Evolutionary conservation across 2,329 filamentous ascomycete genomes (phyloP).

Genomic region (Penicillium brasilianum): DNA sequence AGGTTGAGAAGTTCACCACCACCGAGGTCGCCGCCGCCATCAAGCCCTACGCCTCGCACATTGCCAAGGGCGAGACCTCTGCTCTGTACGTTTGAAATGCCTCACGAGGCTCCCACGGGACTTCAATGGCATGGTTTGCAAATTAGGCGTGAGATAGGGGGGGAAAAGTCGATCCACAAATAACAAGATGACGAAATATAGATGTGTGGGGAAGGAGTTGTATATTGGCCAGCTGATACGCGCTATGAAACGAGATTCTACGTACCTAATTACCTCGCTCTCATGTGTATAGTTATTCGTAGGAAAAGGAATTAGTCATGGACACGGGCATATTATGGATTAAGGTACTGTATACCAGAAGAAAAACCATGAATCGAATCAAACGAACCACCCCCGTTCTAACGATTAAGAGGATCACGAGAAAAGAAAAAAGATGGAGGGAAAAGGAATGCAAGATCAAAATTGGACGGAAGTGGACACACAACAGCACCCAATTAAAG

Average conservation of each 20-base stretch:
- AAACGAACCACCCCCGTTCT: conserved; percentile 9
- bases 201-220: conserved; percentile 18
- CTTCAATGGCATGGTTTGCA: neutral
- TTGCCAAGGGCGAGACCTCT: conserved; percentile 45
- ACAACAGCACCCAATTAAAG: neutral
- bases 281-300: neutral
- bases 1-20: conserved; percentile 59
- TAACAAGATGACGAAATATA: conserved; percentile 13
- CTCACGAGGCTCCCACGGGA: neutral
- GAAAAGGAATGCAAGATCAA: neutral
- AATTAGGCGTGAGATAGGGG: no score
- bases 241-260: conserved; percentile 25
- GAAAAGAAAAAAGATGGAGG: conserved; percentile 9
- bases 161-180: neutral
- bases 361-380: conserved; percentile 2
- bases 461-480: neutral
- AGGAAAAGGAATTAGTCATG: neutral
- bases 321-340: conserved; percentile 10
- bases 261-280: neutral
- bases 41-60: conserved; percentile 51
- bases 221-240: conserved; percentile 21
- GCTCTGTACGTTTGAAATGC: conserved; percentile 46
- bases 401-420: neutral
- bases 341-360: conserved; percentile 3
- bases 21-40: conserved; percentile 56